Percentiles rank a stretch among this genome's conserved stretches.
Conservation (phyloP, 305 asterid species). For the Rubia peregrina region DNA sequence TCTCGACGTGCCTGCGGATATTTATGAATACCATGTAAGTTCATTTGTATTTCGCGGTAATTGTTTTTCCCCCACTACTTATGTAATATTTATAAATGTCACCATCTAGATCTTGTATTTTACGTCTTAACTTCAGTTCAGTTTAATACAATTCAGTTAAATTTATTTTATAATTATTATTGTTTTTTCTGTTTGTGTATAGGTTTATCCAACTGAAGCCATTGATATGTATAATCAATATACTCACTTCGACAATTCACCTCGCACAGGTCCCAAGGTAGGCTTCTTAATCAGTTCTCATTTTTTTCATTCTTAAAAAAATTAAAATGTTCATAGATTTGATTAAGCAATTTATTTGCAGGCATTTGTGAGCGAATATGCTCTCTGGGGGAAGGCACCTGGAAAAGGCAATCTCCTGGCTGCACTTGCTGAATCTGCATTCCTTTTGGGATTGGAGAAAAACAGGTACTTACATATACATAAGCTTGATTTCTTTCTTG, state of each 20-base stretch:
- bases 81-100: not conserved
- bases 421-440: conserved; percentile 86
- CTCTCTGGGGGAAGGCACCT: conserved; percentile 70
- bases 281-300: not conserved
- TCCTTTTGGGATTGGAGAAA: conserved; percentile 74
- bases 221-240: conserved; percentile 40
- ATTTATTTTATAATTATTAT: not conserved
- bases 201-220: conserved; percentile 55
- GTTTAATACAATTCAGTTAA: not conserved
- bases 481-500: too few relatives aligned
- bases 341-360: conserved; percentile 14
- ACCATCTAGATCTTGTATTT: too few relatives aligned
- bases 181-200: conserved; percentile 11
- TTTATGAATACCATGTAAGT: conserved; percentile 79
- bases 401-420: conserved; percentile 85
- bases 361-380: conserved; percentile 99
- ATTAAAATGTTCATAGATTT: not conserved
- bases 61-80: too few relatives aligned
- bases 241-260: conserved; percentile 39
- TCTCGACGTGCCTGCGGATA: conserved; percentile 85
- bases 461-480: too few relatives aligned
- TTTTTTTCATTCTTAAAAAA: not conserved
- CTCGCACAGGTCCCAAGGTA: conserved; percentile 91
- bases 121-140: not conserved
- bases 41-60: not conserved